Base-by-base conservation (phyloP, 129 eudicot genomes). In the Escallonia rubra region DNA sequence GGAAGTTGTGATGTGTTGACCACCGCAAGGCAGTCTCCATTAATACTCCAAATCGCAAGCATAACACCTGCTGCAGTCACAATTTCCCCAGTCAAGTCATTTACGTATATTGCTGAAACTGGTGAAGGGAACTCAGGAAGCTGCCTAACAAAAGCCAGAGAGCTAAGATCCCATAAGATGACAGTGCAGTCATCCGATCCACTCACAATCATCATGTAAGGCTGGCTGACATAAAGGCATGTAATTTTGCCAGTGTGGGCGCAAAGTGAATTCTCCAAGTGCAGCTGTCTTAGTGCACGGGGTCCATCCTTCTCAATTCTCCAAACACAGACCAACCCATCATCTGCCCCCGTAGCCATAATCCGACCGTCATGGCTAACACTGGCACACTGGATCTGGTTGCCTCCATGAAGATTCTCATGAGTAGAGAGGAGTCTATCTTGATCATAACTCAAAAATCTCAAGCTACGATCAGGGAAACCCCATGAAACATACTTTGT, bases 21-120 rank as follows among this genome's bases (percentile, higher is more conserved):
- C 59, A 85, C 85, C 2, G 96, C 85, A 11, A 90, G 84, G 70
- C 99, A 94, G 61, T 87, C 94, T 5, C 93, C 96, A 13, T 90
- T 94, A 41, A 94, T 74, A 76, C 96, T 94, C 99, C 99, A 94
- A 69, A 94, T 78, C 38, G 97, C 97, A 16, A 94, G 96, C 90
- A 83, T 70, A 57, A 85, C 87, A 8, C 99, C 97, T 11, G 99
- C 96, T 3, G 90, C 97, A 1, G 99, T 89, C 63, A 86, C 72
- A 39, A 87, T 83, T 43, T 90, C 94, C 13, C 99, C 99, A 10
- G 81, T 94, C 79, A 90, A 50, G 72, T 89, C 99, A 44, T 90
- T 94, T 80, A 94, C 82, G 10, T 80, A 79, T 10, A 94, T 50
- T 40, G 96, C 96, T 6, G 99, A 90, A 43, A 94, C 46, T 1